A percentile compares a stretch with the other conserved stretches of the same genome.
Evolutionary conservation across 1,284 basidiomycete genomes (phyloP).

Genomic region (Inonotus obliquus): DNA sequence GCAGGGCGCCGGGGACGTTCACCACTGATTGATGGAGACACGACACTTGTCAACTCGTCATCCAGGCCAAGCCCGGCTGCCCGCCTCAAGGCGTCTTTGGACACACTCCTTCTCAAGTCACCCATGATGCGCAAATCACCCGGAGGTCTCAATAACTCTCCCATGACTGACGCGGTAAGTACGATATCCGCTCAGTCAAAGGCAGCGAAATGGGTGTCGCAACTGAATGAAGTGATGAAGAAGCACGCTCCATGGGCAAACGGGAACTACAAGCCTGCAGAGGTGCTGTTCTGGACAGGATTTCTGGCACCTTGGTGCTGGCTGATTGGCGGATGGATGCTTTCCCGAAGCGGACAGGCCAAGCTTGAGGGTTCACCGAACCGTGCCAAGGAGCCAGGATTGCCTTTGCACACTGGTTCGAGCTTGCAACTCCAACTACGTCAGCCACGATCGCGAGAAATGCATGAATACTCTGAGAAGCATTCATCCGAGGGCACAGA

Average conservation of each 20-base stretch:
- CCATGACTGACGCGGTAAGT: neutral
- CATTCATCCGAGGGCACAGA: conserved; percentile 20
- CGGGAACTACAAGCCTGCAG: conserved; percentile 33
- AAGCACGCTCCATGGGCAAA: conserved; percentile 10
- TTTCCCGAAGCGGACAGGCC: conserved; percentile 38
- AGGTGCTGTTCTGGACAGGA: conserved; percentile 64
- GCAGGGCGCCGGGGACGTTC: conserved; percentile 6
- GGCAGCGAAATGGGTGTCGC: neutral
- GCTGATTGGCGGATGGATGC: conserved; percentile 70
- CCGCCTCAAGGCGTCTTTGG: conserved; percentile 16
- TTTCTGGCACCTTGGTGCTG: conserved; percentile 63
- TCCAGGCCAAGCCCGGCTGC: conserved; percentile 7
- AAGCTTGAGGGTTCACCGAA: conserved; percentile 11
- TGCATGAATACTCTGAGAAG: conserved; percentile 10
- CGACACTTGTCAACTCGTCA: conserved; percentile 6
- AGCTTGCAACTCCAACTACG: neutral
- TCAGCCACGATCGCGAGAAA: neutral
- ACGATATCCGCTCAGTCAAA: neutral
- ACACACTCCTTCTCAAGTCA: conserved; percentile 8
- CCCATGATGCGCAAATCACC: conserved; percentile 7
- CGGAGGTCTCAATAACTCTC: neutral
- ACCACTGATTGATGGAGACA: conserved; percentile 4
- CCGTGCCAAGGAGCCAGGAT: conserved; percentile 17
- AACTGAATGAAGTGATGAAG: conserved; percentile 8
- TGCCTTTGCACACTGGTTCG: neutral